These are phyloP conservation scores for Aspergillus sergii DNA, from an alignment of 2,329 filamentous ascomycete species.

Conservation along the genomic window DNA sequence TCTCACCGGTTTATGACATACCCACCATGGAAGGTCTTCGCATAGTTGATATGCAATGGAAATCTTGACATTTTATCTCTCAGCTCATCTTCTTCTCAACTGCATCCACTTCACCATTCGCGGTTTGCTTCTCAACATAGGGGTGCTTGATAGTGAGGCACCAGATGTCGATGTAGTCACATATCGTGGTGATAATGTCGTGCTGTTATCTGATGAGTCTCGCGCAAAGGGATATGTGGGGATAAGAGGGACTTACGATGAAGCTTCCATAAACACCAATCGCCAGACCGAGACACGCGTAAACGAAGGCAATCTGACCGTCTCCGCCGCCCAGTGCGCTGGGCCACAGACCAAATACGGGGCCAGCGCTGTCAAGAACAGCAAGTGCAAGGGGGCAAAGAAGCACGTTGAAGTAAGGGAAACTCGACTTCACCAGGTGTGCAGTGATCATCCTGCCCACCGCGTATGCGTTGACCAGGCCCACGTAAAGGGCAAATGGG, in stretches of 20 bases:
- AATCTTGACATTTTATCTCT: neutral
- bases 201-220: conserved; percentile 47
- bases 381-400: conserved; percentile 75
- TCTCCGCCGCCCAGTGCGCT: conserved; percentile 72
- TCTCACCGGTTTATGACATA: neutral
- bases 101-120: conserved; percentile 25
- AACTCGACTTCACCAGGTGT: conserved; percentile 82
- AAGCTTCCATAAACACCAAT: conserved; percentile 96
- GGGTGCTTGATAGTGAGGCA: conserved; percentile 95
- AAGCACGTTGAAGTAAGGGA: conserved; percentile 89
- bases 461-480: conserved; percentile 89
- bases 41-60: conserved; percentile 20
- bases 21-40: neutral
- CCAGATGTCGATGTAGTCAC: conserved; percentile 98
- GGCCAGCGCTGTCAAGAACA: conserved; percentile 78
- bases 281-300: conserved; percentile 80
- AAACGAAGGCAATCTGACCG: conserved; percentile 92
- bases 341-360: conserved; percentile 68
- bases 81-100: conserved; percentile 32
- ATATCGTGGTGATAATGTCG: conserved; percentile 96
- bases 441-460: conserved; percentile 96
- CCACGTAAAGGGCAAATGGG: conserved; percentile 86
- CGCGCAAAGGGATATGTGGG: neutral
- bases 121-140: conserved; percentile 45
- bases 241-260: conserved; percentile 57